Conservation (phyloP, 1,284 basidiomycete species). For the Meripilus lineatus region DNA sequence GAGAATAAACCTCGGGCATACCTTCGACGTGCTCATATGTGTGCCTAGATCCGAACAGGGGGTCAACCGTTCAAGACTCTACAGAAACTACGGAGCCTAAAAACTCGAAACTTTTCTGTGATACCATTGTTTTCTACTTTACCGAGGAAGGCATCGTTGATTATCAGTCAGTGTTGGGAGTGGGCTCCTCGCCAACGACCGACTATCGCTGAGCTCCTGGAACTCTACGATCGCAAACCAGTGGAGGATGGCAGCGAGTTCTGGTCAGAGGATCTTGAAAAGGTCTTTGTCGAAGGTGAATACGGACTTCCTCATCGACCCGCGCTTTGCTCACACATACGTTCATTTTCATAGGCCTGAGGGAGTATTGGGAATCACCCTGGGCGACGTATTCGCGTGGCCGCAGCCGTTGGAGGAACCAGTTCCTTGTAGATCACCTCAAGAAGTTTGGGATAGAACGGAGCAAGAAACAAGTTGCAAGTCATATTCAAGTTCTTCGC, state of each 20-base stretch:
- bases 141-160: too few relatives aligned
- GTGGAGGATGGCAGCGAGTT: constrained; percentile 80
- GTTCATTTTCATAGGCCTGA: constrained; percentile 45
- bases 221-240: constrained; percentile 77
- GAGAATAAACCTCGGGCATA: too few relatives aligned
- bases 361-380: constrained; percentile 71
- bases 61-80: too few relatives aligned
- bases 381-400: constrained; percentile 74
- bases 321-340: constrained; percentile 7
- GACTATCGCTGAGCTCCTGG: too few relatives aligned
- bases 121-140: too few relatives aligned
- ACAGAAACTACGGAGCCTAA: too few relatives aligned
- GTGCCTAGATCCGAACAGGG: too few relatives aligned
- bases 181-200: too few relatives aligned
- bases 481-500: constrained; percentile 75
- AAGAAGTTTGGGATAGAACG: constrained; percentile 60
- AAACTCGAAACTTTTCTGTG: too few relatives aligned
- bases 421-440: constrained; percentile 76
- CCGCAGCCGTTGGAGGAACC: constrained; percentile 75
- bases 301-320: constrained; percentile 5
- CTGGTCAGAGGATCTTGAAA: constrained; percentile 73
- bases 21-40: too few relatives aligned
- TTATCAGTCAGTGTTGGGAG: too few relatives aligned
- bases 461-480: constrained; percentile 79
- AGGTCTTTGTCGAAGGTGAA: constrained; percentile 69